phyloP scores from a whole-genome alignment of 2,329 filamentous ascomycete species.

The Myriosclerotinia scirpicola region DNA sequence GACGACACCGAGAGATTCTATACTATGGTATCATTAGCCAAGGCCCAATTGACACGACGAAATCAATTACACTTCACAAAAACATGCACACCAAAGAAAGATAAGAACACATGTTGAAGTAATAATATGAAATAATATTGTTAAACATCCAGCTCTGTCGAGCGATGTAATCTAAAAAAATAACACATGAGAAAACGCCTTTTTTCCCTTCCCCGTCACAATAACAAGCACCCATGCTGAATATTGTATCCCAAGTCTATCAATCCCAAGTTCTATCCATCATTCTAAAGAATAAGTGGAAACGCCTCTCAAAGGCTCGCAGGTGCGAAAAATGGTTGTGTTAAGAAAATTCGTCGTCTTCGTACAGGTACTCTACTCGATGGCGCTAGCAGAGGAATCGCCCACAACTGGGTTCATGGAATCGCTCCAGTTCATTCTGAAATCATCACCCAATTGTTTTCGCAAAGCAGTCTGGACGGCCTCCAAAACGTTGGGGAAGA shows the following conservation, averaged over 20 bases:
- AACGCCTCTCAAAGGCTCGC: not conserved
- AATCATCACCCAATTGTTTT: slow-evolving; percentile 71
- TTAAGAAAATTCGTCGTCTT: slow-evolving; percentile 19
- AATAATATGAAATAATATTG: slow-evolving; percentile 11
- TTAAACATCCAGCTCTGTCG: slow-evolving; percentile 9
- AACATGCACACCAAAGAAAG: not conserved
- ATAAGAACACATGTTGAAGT: not conserved
- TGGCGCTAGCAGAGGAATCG: slow-evolving; percentile 52
- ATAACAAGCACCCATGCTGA: slow-evolving; percentile 14
- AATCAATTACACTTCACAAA: not conserved
- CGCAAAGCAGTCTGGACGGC: slow-evolving; percentile 66
- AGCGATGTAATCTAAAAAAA: not conserved
- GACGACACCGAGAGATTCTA: too few relatives aligned
- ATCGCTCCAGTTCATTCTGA: slow-evolving; percentile 71
- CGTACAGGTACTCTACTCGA: slow-evolving; percentile 47
- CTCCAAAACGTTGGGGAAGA: slow-evolving; percentile 71
- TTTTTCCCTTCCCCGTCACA: slow-evolving; percentile 9
- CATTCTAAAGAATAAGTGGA: not conserved
- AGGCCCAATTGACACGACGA: not conserved
- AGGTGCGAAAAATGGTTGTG: not conserved
- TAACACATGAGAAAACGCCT: not conserved
- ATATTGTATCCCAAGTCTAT: slow-evolving; percentile 3
- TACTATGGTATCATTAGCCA: not conserved
- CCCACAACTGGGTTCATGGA: slow-evolving; percentile 66
- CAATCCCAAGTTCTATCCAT: not conserved